Percentiles rank a stretch among this genome's conserved stretches.
These are phyloP conservation scores for Albophoma yamanashiensis DNA, from an alignment of 2,329 filamentous ascomycete genomes.

Conservation along the genomic window DNA sequence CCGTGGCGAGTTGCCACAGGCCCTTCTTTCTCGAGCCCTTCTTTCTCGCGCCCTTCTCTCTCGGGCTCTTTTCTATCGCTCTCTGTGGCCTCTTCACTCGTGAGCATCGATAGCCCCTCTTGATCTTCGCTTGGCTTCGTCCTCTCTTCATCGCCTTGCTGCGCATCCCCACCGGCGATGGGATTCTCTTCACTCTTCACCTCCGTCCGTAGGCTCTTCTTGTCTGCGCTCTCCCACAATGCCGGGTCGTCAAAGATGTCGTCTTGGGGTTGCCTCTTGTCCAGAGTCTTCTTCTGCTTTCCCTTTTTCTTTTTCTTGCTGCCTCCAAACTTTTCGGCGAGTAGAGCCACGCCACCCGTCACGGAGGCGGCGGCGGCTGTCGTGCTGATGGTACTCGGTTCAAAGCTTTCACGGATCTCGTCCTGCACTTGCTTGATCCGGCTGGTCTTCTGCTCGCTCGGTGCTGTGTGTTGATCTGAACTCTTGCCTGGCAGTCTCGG, in stretches of 20 bases:
- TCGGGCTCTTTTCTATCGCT: conserved; percentile 1
- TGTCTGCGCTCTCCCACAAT: conserved; percentile 32
- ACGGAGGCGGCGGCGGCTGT: conserved; percentile 8
- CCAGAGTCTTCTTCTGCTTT: conserved; percentile 24
- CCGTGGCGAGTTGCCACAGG: conserved; percentile 13
- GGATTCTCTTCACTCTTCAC: conserved; percentile 8
- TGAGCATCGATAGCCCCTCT: conserved; percentile 5
- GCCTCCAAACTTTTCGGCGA: conserved; percentile 23
- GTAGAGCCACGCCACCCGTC: conserved; percentile 19
- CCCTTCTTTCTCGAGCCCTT: conserved; percentile 7
- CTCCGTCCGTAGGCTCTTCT: conserved; percentile 18
- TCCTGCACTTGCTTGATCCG: background rate
- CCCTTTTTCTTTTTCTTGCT: conserved; percentile 12
- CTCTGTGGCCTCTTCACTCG: conserved; percentile 8
- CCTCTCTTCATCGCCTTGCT: conserved; percentile 10
- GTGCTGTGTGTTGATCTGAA: background rate
- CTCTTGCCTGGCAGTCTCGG: background rate
- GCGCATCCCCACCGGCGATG: conserved; percentile 14
- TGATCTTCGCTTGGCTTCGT: conserved; percentile 1
- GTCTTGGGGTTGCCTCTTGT: conserved; percentile 25
- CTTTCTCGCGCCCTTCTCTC: background rate
- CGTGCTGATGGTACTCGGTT: conserved; percentile 11
- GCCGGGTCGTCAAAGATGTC: conserved; percentile 33
- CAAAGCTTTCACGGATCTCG: background rate
- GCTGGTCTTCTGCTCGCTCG: background rate